These are phyloP conservation scores for Sungouiella thailandica DNA, from an alignment of 805 yeast species.

Conservation along the genomic window DNA sequence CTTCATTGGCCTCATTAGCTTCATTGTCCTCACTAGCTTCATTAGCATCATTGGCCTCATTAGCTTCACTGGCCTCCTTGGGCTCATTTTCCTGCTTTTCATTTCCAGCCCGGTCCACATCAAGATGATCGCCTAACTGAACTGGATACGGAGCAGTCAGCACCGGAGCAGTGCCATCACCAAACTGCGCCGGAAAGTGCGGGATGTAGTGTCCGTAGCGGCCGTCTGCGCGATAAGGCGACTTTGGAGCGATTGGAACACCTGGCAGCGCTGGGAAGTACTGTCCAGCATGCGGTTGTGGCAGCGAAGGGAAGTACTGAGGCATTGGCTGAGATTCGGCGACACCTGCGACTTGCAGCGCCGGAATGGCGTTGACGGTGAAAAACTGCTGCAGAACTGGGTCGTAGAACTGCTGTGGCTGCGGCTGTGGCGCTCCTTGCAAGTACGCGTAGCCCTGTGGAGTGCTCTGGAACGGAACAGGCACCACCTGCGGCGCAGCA, in stretches of 20 bases:
- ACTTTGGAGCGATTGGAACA: no score
- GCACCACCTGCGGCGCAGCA: not conserved
- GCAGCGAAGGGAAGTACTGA: slow-evolving; percentile 36
- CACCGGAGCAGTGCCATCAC: slow-evolving; percentile 4
- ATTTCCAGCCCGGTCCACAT: no score
- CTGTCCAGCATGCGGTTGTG: no score
- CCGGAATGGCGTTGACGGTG: slow-evolving; percentile 33
- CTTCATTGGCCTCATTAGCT: no score
- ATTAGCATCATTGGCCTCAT: no score
- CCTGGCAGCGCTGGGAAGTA: no score
- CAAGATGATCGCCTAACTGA: slow-evolving; percentile 4
- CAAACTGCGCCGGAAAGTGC: slow-evolving; percentile 7
- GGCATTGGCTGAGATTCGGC: slow-evolving; percentile 19
- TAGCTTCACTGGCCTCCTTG: no score
- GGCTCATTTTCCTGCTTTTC: no score
- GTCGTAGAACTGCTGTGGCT: slow-evolving; percentile 37
- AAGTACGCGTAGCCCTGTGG: slow-evolving; percentile 18
- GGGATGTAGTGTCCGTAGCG: slow-evolving; percentile 9
- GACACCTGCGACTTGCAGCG: slow-evolving; percentile 18
- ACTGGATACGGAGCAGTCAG: slow-evolving; percentile 16
- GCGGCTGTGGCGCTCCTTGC: slow-evolving; percentile 20
- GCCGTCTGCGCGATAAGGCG: no score
- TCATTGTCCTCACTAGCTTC: no score
- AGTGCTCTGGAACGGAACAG: slow-evolving; percentile 11
- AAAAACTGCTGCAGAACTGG: slow-evolving; percentile 41